Percentiles rank a stretch among this genome's conserved stretches.
Conservation (phyloP, 352 stramenopile genomes). For the Globisporangium irregulare region DNA sequence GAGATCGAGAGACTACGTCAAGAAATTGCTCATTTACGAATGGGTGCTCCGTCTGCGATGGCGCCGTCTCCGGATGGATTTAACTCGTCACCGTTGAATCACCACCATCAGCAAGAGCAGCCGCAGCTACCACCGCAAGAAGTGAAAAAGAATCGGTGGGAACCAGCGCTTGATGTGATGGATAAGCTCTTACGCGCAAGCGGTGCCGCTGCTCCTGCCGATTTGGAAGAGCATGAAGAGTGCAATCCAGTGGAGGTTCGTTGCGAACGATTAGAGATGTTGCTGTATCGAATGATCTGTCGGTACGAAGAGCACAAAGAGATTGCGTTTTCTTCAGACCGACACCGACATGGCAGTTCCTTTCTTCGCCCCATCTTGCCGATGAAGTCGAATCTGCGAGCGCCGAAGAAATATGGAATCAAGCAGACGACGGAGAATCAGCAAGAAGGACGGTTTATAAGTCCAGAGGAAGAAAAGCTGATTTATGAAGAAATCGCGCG, state of each 20-base stretch:
- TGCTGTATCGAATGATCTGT: slow-evolving; percentile 85
- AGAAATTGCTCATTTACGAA: slow-evolving; percentile 48
- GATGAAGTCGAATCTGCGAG: slow-evolving; percentile 36
- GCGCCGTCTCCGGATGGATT: slow-evolving; percentile 4
- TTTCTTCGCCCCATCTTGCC: slow-evolving; percentile 15
- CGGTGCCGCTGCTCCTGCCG: slow-evolving; percentile 39
- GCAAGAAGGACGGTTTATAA: slow-evolving; percentile 26
- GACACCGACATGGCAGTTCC: slow-evolving; percentile 22
- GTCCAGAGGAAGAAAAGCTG: slow-evolving; percentile 32
- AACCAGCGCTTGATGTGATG: slow-evolving; percentile 80
- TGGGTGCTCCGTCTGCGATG: neutral
- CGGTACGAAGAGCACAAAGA: slow-evolving; percentile 83
- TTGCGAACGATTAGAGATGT: slow-evolving; percentile 74
- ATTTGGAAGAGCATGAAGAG: slow-evolving; percentile 36
- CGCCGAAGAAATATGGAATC: slow-evolving; percentile 22
- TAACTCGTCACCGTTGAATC: slow-evolving; percentile 8
- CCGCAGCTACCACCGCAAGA: slow-evolving; percentile 22
- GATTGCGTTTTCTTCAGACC: slow-evolving; percentile 49
- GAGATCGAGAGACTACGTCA: slow-evolving; percentile 69
- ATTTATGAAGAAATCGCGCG: slow-evolving; percentile 36
- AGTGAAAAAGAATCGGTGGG: slow-evolving; percentile 64
- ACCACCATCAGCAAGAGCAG: slow-evolving; percentile 17
- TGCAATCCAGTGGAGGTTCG: slow-evolving; percentile 45
- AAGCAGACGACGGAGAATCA: slow-evolving; percentile 33
- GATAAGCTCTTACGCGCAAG: slow-evolving; percentile 63